Conservation (phyloP, 2,329 filamentous ascomycete species). For the Myriosclerotinia scirpicola region DNA sequence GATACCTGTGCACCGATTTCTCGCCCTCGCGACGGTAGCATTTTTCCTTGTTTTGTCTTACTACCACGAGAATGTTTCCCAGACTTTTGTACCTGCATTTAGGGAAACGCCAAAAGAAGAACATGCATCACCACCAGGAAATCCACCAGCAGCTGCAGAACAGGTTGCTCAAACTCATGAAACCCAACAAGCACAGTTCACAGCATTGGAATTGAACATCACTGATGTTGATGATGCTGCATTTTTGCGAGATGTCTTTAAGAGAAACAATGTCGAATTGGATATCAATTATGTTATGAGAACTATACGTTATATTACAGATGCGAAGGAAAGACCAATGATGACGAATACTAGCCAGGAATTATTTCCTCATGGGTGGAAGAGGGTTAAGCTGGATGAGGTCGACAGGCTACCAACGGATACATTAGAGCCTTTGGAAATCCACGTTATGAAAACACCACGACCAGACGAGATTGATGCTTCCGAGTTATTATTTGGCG, state of each 20-base stretch:
- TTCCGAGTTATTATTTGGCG: constrained; percentile 58
- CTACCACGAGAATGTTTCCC: constrained; percentile 19
- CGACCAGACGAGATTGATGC: constrained; percentile 53
- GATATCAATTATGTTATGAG: constrained; percentile 37
- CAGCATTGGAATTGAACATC: constrained; percentile 7
- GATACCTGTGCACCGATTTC: constrained; percentile 18
- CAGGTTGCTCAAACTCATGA: constrained; percentile 5
- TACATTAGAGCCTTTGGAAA: constrained; percentile 28
- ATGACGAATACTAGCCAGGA: constrained; percentile 36
- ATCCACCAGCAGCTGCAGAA: constrained; percentile 3
- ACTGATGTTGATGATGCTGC: constrained; percentile 28
- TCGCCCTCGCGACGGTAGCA: constrained; percentile 13
- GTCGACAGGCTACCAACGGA: constrained; percentile 29
- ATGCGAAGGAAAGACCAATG: constrained; percentile 32
- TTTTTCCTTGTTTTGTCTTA: constrained; percentile 19
- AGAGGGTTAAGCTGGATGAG: constrained; percentile 30
- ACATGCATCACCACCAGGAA: constrained; percentile 1
- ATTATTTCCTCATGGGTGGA: constrained; percentile 34
- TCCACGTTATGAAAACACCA: constrained; percentile 40
- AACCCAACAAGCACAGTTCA: not conserved
- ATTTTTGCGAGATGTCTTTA: constrained; percentile 34
- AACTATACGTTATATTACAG: constrained; percentile 37
- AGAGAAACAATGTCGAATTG: constrained; percentile 34
- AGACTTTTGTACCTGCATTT: constrained; percentile 12
- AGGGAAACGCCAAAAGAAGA: constrained; percentile 12